These are phyloP conservation scores for Corynascus novoguineensis DNA, from an alignment of 495 filamentous ascomycete species.

Conservation along the genomic window DNA sequence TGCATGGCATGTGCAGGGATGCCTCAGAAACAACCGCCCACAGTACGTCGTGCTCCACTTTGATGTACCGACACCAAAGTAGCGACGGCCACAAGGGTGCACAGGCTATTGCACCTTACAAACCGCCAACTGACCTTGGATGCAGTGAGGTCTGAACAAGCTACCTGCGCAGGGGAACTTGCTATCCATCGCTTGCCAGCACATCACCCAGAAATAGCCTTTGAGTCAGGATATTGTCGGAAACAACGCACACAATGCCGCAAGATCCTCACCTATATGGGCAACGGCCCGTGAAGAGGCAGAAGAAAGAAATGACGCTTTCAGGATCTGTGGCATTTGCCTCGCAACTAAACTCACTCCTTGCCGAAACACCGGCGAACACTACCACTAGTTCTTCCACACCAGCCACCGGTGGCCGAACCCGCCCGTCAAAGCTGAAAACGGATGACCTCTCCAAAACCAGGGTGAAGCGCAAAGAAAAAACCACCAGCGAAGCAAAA, in stretches of 20 bases:
- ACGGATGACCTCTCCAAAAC: constrained; percentile 61
- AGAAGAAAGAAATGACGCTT: constrained; percentile 55
- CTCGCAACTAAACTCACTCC: constrained; percentile 67
- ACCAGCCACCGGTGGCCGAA: constrained; percentile 46
- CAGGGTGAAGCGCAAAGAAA: constrained; percentile 61
- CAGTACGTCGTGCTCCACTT: background rate
- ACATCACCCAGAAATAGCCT: no score
- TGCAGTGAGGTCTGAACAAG: no score
- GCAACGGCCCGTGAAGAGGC: constrained; percentile 56
- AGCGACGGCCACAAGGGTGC: background rate
- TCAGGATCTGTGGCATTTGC: constrained; percentile 75
- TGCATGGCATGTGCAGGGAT: background rate
- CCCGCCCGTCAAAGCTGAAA: constrained; percentile 64
- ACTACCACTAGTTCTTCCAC: constrained; percentile 16
- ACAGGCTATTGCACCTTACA: no score
- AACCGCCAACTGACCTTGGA: no score
- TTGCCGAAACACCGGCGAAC: constrained; percentile 45
- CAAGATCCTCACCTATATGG: constrained; percentile 69
- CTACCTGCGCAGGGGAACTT: no score
- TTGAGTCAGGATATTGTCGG: background rate
- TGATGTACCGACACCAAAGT: background rate
- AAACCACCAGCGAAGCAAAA: constrained; percentile 15
- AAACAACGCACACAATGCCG: constrained; percentile 51
- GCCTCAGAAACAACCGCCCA: background rate
- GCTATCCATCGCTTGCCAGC: no score